Evolutionary conservation across 1,284 basidiomycete genomes (phyloP), one percentile per base, ranked within the genome.

Genomic region (Bondarzewia mesenterica): DNA sequence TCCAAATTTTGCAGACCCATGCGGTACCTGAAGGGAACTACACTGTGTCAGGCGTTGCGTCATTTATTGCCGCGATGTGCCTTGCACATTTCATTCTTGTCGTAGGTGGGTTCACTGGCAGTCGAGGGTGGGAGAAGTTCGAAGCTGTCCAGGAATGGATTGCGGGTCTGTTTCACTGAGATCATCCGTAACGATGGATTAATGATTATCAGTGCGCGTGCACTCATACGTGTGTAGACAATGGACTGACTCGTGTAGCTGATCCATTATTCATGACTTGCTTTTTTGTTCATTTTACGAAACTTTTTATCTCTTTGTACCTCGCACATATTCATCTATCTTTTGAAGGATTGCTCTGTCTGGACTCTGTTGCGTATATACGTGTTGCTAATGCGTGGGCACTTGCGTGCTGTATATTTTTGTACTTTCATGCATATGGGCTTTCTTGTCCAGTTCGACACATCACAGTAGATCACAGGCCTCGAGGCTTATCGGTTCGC

Each of bases 81-180:
- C 55, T 79, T 12, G 72, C 73, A 10, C 77, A 77, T 54, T 77
- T 78, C 50, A 47, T 71, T 4, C 60, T 79, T 18, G 72, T 75
- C 22, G 60, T 72, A n/a, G 66, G 69, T 18, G 74, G 77, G 1
- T 73, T 77, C 50, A 76, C 72, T 2, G 75, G 74, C 3, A 58
- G 26, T 15, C 32, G 57, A n/a, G 75, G 74, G 7, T 71, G 69
- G 50, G 63, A 67, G 54, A 76, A 77, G 63, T 62, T 74, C 22
- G 61, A 71, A 49, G 58, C 63, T 6, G 39, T 70, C n/a, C 65
- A 70, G 52, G 57, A 66, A 39, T 77, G 74, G 74, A 42, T 75
- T 8, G 49, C 23, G 42, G 36, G 45, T 6, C 36, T 14, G 16
- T 8, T 46, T 7, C 41, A 42, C 25, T 46, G 26, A 52, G 7